Evolutionary conservation across 495 filamentous ascomycete species (phyloP).

Genomic region (Penicillium pulvis): DNA sequence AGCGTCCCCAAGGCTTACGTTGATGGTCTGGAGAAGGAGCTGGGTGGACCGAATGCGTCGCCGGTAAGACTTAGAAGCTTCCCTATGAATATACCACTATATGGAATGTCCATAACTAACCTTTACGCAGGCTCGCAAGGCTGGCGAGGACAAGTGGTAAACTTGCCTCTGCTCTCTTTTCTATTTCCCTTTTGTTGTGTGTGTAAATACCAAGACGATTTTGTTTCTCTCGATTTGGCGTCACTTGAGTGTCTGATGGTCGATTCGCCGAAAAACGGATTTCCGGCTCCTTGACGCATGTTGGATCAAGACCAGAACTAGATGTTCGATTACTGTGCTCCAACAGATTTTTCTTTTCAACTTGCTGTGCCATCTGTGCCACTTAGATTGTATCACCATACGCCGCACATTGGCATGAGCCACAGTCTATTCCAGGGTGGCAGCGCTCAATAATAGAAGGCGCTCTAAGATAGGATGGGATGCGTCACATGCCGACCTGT

Average conservation of each 20-base stretch:
- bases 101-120: background rate
- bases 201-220: constrained; percentile 50
- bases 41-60: constrained; percentile 67
- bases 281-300: constrained; percentile 16
- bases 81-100: background rate
- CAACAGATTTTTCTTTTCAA: background rate
- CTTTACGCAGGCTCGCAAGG: constrained; percentile 42
- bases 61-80: constrained; percentile 35
- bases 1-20: constrained; percentile 77
- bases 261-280: constrained; percentile 22
- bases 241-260: constrained; percentile 33
- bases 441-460: background rate
- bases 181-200: constrained; percentile 39
- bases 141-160: constrained; percentile 47
- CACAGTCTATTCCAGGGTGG: background rate
- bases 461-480: background rate
- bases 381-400: background rate
- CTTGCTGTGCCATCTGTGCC: background rate
- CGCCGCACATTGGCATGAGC: background rate
- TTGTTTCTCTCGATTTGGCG: constrained; percentile 35
- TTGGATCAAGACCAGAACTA: constrained; percentile 16
- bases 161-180: constrained; percentile 18
- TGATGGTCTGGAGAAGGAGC: constrained; percentile 79
- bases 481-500: background rate
- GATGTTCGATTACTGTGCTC: constrained; percentile 14